Base-by-base conservation (phyloP, 352 stramenopile species). In the Globisporangium irregulare region DNA sequence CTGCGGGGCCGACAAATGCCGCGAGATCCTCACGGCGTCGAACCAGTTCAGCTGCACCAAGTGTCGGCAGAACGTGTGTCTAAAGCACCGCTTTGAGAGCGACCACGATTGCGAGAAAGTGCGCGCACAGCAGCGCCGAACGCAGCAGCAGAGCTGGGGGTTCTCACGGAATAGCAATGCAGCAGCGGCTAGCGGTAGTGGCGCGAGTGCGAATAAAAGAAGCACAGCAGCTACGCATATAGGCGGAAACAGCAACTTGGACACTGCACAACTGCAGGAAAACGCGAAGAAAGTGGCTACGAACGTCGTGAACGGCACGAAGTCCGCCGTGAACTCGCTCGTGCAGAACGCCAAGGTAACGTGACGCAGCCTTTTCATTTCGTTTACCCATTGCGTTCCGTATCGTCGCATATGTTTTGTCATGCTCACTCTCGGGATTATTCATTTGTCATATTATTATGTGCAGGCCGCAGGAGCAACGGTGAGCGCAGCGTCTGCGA, bases 1-100 rank as follows among this genome's bases (percentile, higher is more conserved):
- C 29, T 94, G 86, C 60, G 73, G 70, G 3, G 84, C 86, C 7
- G 75, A 82, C 10, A 62, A 68, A 3, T 94, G 86, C 36, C 71
- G 86, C 18, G 82, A 92, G 38, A 43, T 92, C 9, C 70, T 94
- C 64, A 76, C 87, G 5, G 66, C 76, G 8, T 90, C 86, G 43
- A 94, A 93, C 75, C 70, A 87, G 67, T 90, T 92, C 67, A 75
- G 86, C 46, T 94, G 86, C 68, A 69, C 50, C 15, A 89, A 83
- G 68, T 94, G 86, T 66, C 70, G 71, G 0, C 82, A 90, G 29
- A 81, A 89, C 29, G 86, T 94, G 62, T 94, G 86, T 73, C 69
- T 94, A 22, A 77, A 78, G 60, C 86, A 94, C 70, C 76, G 86
- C n/a, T 94, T 93, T 46, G 84, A 91, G 68, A 69, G 73, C 18